A percentile compares a stretch with the other conserved stretches of the same genome.
Evolutionary conservation across 176 grass and related monocot species (phyloP).

Genomic region (Oryza brachyantha): DNA sequence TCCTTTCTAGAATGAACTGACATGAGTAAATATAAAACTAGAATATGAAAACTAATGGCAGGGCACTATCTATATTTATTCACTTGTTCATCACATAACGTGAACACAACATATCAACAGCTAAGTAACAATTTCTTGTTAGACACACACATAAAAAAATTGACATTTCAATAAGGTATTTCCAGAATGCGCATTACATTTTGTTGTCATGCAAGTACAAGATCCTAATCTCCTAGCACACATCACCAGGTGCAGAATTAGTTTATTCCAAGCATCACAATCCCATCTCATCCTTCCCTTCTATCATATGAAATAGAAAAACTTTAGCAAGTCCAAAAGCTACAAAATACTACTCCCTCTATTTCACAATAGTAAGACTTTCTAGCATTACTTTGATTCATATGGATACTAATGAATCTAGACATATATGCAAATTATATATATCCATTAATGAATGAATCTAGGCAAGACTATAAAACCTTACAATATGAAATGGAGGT

Average conservation of each 20-base stretch:
- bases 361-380: too few species aligned
- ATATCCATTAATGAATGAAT: too few species aligned
- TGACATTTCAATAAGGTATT: constrained; percentile 15
- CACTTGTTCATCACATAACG: neutral
- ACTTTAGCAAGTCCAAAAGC: constrained; percentile 1
- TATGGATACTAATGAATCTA: too few species aligned
- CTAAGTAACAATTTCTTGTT: constrained; percentile 12
- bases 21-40: constrained; percentile 10
- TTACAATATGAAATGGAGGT: too few species aligned
- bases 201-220: constrained; percentile 5
- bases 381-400: too few species aligned
- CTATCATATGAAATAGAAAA: neutral
- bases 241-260: neutral
- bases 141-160: constrained; percentile 11
- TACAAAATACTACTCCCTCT: constrained; percentile 11
- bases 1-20: constrained; percentile 13
- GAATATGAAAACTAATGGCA: neutral
- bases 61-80: neutral
- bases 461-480: too few species aligned
- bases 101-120: neutral
- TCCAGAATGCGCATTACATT: neutral
- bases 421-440: too few species aligned
- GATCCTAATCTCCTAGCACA: neutral
- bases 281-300: constrained; percentile 9
- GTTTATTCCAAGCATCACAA: constrained; percentile 3